These are phyloP conservation scores for Termitomyces sp. DNA, from an alignment of 1,284 basidiomycete species.

Conservation along the genomic window DNA sequence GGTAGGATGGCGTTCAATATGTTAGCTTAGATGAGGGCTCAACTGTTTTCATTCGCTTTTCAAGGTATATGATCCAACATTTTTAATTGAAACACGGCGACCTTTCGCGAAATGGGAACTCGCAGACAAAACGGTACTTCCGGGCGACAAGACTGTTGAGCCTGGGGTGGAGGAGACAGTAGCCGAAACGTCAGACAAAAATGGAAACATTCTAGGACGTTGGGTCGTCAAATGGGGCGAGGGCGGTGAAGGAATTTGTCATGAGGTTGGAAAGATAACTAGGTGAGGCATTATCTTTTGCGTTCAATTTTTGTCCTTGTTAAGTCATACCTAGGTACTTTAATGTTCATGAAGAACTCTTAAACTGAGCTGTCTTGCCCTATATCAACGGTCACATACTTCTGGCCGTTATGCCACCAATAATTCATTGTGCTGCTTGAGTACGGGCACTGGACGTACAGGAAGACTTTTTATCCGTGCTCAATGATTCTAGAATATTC, in stretches of 20 bases:
- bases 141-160: slow-evolving; percentile 32
- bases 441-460: background rate
- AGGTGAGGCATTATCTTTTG: slow-evolving; percentile 42
- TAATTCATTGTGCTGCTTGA: background rate
- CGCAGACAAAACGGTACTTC: slow-evolving; percentile 48
- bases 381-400: too few relatives aligned
- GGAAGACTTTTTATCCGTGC: too few relatives aligned
- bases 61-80: slow-evolving; percentile 68
- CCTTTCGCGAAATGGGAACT: slow-evolving; percentile 83
- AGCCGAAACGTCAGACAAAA: slow-evolving; percentile 63
- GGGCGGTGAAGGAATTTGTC: slow-evolving; percentile 56
- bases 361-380: slow-evolving; percentile 25
- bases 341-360: slow-evolving; percentile 79
- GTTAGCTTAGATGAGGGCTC: background rate
- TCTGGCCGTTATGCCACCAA: background rate
- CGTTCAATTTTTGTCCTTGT: background rate
- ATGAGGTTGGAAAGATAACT: slow-evolving; percentile 52
- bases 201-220: slow-evolving; percentile 63
- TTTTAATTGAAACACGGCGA: slow-evolving; percentile 64
- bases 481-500: background rate
- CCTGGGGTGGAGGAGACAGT: slow-evolving; percentile 66
- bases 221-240: slow-evolving; percentile 77
- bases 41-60: background rate
- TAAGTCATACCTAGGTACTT: slow-evolving; percentile 46
- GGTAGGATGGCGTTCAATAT: slow-evolving; percentile 22